These are phyloP conservation scores for Colletotrichum sp. DNA, from an alignment of 2,329 filamentous ascomycete genomes.

Conservation along the genomic window DNA sequence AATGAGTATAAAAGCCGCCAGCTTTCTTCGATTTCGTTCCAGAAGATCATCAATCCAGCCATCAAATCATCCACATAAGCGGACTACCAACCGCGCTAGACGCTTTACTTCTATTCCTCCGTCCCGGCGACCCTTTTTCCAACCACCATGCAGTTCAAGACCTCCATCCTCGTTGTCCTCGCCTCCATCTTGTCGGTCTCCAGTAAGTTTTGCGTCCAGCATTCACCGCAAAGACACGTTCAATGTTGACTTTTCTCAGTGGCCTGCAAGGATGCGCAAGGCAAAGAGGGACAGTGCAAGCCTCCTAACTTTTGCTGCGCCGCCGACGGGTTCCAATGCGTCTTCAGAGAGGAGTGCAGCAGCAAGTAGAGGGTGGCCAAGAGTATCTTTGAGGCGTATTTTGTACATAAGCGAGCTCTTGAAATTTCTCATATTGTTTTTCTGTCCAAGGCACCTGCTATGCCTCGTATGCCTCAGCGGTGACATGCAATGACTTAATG, in stretches of 20 bases:
- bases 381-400: background rate
- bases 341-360: background rate
- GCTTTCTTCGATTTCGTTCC: background rate
- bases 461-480: too few relatives aligned
- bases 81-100: background rate
- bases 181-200: background rate
- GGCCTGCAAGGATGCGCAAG: background rate
- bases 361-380: background rate
- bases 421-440: background rate
- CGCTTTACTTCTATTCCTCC: background rate
- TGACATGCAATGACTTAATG: rapidly evolving
- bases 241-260: background rate
- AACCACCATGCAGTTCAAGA: background rate
- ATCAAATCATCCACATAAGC: background rate
- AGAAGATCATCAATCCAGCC: background rate
- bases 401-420: background rate
- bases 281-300: background rate
- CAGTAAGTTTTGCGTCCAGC: background rate
- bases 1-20: rapidly evolving
- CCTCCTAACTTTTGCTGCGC: background rate
- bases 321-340: background rate
- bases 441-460: background rate
- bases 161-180: background rate
- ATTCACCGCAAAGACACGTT: background rate
- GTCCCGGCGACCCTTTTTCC: background rate